Evolutionary conservation across 2,329 filamentous ascomycete genomes (phyloP).

Genomic region (Trichoderma sp.): DNA sequence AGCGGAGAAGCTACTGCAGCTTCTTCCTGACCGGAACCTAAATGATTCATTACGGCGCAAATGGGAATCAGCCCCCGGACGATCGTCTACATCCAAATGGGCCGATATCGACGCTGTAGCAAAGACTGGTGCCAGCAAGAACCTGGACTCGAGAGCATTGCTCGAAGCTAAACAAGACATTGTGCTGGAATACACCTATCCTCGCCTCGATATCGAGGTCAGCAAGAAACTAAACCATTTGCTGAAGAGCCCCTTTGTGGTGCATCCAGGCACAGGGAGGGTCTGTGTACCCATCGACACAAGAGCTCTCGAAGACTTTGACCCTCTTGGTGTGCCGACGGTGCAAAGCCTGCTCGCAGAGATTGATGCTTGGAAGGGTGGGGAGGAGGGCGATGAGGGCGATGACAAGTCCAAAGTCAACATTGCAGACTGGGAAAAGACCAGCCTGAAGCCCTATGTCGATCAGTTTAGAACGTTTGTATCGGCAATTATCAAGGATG

Average conservation of each 20-base stretch:
- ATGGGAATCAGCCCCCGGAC: constrained; percentile 81
- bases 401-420: constrained; percentile 40
- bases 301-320: constrained; percentile 72
- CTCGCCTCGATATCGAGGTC: constrained; percentile 93
- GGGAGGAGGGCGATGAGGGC: constrained; percentile 46
- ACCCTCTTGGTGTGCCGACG: constrained; percentile 86
- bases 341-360: constrained; percentile 79
- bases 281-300: constrained; percentile 95
- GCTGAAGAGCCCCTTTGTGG: constrained; percentile 94
- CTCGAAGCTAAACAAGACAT: constrained; percentile 94
- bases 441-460: constrained; percentile 87
- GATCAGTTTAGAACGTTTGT: constrained; percentile 88
- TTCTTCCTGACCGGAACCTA: constrained; percentile 79
- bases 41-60: constrained; percentile 81
- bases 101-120: constrained; percentile 87
- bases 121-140: constrained; percentile 70
- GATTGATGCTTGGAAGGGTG: constrained; percentile 76
- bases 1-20: constrained; percentile 74
- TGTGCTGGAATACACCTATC: constrained; percentile 96
- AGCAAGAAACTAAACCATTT: constrained; percentile 98
- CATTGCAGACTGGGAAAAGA: constrained; percentile 93
- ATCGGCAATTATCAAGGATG: constrained; percentile 74
- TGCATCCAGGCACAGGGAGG: constrained; percentile 90
- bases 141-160: constrained; percentile 71
- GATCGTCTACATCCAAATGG: constrained; percentile 83